Percentiles rank a stretch among this genome's conserved stretches.
Conservation (phyloP, 768 basidiomycete genomes). For the Psilocybe sp. region DNA sequence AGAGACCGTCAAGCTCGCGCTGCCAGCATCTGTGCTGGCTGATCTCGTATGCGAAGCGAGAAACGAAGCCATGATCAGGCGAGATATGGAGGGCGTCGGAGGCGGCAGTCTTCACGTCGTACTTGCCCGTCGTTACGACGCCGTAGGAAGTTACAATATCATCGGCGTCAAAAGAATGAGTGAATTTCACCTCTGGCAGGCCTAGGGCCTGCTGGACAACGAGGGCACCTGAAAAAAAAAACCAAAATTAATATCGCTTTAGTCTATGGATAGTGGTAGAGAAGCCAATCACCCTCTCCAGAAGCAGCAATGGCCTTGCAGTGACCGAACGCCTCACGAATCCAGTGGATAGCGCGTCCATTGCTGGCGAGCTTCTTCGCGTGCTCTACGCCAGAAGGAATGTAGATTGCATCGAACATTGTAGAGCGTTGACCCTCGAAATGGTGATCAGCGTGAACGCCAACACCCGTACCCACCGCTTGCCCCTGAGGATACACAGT, state of each 20-base stretch:
- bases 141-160: slow-evolving; percentile 56
- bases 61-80: slow-evolving; percentile 45
- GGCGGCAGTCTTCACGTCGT: slow-evolving; percentile 35
- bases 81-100: slow-evolving; percentile 43
- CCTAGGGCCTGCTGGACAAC: slow-evolving; percentile 46
- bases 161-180: slow-evolving; percentile 23
- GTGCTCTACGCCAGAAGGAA: slow-evolving; percentile 68
- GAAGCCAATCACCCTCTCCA: slow-evolving; percentile 52
- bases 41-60: slow-evolving; percentile 59
- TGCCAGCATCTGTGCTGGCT: slow-evolving; percentile 67
- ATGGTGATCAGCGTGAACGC: slow-evolving; percentile 61
- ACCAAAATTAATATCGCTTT: background rate
- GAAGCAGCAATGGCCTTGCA: slow-evolving; percentile 80
- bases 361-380: slow-evolving; percentile 52
- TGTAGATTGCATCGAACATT: slow-evolving; percentile 77
- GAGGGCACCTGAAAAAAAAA: slow-evolving; percentile 34
- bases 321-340: slow-evolving; percentile 84
- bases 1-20: slow-evolving; percentile 59
- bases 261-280: background rate
- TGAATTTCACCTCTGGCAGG: slow-evolving; percentile 45
- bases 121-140: slow-evolving; percentile 59
- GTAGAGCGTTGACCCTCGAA: slow-evolving; percentile 81
- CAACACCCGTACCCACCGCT: slow-evolving; percentile 19
- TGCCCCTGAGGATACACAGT: slow-evolving; percentile 37
- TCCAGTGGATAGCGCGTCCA: slow-evolving; percentile 79